Evolutionary conservation across 31 red algal species (phyloP).

Genomic region (Porphyra umbilicalis): DNA sequence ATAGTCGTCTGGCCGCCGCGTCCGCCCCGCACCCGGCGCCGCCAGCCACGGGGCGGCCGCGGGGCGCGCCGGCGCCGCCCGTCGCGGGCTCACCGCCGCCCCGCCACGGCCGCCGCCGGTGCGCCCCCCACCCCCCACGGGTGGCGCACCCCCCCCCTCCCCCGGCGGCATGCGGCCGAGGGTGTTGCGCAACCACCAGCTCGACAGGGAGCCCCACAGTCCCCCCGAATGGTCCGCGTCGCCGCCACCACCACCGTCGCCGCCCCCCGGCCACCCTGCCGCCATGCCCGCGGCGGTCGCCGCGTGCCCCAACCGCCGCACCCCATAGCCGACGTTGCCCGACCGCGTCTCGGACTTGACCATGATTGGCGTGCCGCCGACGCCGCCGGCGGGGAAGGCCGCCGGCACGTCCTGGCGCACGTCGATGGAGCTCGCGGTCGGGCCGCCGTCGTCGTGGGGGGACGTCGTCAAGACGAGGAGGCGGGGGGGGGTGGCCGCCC

Average conservation of each 20-base stretch:
- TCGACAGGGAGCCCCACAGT: neutral
- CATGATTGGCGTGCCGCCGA: neutral
- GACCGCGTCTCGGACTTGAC: neutral
- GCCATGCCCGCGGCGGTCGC: neutral
- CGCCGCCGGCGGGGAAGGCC: neutral
- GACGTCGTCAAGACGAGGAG: neutral
- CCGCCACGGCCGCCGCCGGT: no score
- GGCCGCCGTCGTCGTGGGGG: neutral
- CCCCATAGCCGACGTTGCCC: neutral
- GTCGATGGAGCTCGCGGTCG: neutral
- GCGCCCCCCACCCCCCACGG: no score
- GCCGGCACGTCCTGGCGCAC: neutral
- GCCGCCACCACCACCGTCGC: neutral
- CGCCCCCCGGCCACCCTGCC: neutral
- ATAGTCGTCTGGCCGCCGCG: neutral
- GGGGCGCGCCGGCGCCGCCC: no score
- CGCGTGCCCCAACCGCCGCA: neutral
- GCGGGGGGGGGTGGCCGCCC: neutral
- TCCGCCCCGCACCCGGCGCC: neutral
- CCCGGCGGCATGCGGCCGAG: neutral
- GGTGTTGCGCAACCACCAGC: neutral
- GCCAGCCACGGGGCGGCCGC: neutral
- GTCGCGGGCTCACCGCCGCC: no score
- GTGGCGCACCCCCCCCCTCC: neutral
- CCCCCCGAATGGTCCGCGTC: neutral